Conservation (phyloP, 1,284 basidiomycete species). For the Fistulinella staudtii region DNA sequence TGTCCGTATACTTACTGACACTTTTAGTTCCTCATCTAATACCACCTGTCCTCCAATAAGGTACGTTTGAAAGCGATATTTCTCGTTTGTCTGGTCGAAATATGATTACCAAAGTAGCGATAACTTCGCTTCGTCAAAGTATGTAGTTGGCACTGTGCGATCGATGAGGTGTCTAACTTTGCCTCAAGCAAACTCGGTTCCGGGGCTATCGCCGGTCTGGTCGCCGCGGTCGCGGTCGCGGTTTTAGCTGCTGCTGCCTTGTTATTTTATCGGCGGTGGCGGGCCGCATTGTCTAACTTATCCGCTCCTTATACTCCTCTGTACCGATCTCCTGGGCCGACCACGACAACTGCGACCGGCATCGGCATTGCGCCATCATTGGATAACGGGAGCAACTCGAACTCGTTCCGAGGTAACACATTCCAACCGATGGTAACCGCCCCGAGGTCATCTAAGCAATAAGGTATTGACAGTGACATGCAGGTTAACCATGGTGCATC, state of each 20-base stretch:
- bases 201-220: conserved; percentile 25
- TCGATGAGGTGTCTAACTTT: background rate
- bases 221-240: conserved; percentile 13
- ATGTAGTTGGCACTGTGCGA: background rate
- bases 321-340: conserved; percentile 2
- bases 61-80: conserved; percentile 4
- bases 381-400: conserved; percentile 5
- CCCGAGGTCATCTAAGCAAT: conserved; percentile 2
- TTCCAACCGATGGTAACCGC: conserved; percentile 2
- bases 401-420: background rate
- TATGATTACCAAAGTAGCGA: background rate
- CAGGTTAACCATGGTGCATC: background rate
- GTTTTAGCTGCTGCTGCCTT: conserved; percentile 11
- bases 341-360: conserved; percentile 4
- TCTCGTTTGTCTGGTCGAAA: conserved; percentile 1
- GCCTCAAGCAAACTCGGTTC: conserved; percentile 17
- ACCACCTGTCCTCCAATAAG: conserved; percentile 6
- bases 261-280: conserved; percentile 28
- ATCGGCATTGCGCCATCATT: conserved; percentile 6
- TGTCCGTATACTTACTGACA: background rate
- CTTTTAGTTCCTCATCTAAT: background rate
- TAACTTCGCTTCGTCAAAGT: conserved; percentile 7
- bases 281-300: conserved; percentile 1
- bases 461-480: background rate
- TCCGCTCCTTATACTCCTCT: conserved; percentile 3